Conservation (phyloP, 106 monocot species). For the Iris macrosiphon region DNA sequence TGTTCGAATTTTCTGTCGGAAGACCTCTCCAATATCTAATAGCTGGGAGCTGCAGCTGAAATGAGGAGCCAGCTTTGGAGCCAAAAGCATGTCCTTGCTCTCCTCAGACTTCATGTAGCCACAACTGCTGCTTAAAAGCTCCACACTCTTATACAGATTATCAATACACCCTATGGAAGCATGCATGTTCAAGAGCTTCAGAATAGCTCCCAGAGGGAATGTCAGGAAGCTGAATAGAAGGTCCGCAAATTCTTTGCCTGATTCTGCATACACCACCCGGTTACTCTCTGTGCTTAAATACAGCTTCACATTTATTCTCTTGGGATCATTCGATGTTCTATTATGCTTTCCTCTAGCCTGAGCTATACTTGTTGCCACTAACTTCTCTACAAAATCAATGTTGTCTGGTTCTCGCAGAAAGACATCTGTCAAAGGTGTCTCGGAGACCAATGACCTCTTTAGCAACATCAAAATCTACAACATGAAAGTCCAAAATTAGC, state of each 20-base stretch:
- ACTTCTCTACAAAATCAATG: conserved; percentile 1
- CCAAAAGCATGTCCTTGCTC: conserved; percentile 14
- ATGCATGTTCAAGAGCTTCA: conserved; percentile 12
- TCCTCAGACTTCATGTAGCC: conserved; percentile 18
- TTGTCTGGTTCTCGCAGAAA: conserved; percentile 16
- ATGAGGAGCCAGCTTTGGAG: conserved; percentile 23
- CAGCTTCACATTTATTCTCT: conserved; percentile 25
- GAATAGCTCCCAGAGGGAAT: conserved; percentile 33
- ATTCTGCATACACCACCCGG: conserved; percentile 46
- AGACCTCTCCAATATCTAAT: conserved; percentile 15
- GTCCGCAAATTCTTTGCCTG: conserved; percentile 31
- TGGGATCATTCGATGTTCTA: neutral
- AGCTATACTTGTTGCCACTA: conserved; percentile 1
- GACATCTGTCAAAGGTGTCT: conserved; percentile 21
- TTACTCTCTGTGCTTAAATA: conserved; percentile 19
- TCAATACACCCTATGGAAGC: conserved; percentile 26
- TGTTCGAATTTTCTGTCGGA: neutral
- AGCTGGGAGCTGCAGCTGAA: conserved; percentile 8
- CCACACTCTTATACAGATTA: conserved; percentile 36
- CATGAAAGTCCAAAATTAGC: neutral
- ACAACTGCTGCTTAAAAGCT: conserved; percentile 13
- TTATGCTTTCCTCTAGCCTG: conserved; percentile 5
- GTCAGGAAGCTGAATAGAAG: conserved; percentile 39
- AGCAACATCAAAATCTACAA: conserved; percentile 27
- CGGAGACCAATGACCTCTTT: conserved; percentile 21